phyloP scores from a whole-genome alignment of 805 yeast genomes.

The Barnettozyma wickerhamii region DNA sequence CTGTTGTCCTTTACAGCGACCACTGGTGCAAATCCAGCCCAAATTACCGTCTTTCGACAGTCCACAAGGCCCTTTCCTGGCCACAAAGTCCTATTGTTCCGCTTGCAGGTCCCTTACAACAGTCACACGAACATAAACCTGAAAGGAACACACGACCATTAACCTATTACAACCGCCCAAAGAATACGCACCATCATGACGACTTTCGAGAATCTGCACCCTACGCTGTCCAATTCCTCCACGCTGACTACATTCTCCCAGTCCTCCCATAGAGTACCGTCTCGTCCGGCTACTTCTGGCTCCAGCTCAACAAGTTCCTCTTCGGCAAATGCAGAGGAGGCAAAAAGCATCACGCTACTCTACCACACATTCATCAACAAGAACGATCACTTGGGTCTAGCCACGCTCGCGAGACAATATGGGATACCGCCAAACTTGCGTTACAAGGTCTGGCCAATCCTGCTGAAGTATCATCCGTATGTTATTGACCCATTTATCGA shows the following conservation, averaged over 20 bases:
- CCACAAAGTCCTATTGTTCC: background rate
- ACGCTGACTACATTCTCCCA: constrained; percentile 4
- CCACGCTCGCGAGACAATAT: constrained; percentile 72
- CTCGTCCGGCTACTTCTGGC: constrained; percentile 1
- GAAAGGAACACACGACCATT: constrained; percentile 8
- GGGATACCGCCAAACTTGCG: constrained; percentile 86
- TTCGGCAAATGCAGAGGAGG: constrained; percentile 4
- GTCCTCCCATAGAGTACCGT: constrained; percentile 1
- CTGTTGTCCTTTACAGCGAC: too few species aligned
- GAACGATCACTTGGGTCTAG: constrained; percentile 69
- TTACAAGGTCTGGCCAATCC: constrained; percentile 77
- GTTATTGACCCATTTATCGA: constrained; percentile 73
- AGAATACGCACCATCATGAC: too few species aligned
- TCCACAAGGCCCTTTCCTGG: background rate
- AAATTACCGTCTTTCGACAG: too few species aligned
- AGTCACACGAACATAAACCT: constrained; percentile 8
- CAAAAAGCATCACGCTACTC: constrained; percentile 33
- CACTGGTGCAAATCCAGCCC: too few species aligned
- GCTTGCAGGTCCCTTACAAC: background rate
- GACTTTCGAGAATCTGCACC: constrained; percentile 13
- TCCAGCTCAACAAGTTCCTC: constrained; percentile 11
- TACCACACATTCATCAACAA: constrained; percentile 52
- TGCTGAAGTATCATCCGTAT: constrained; percentile 80
- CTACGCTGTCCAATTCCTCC: constrained; percentile 19
- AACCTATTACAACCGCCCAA: constrained; percentile 1